Conservation (phyloP, 495 filamentous ascomycete genomes). For the Talaromyces nanjingensis region DNA sequence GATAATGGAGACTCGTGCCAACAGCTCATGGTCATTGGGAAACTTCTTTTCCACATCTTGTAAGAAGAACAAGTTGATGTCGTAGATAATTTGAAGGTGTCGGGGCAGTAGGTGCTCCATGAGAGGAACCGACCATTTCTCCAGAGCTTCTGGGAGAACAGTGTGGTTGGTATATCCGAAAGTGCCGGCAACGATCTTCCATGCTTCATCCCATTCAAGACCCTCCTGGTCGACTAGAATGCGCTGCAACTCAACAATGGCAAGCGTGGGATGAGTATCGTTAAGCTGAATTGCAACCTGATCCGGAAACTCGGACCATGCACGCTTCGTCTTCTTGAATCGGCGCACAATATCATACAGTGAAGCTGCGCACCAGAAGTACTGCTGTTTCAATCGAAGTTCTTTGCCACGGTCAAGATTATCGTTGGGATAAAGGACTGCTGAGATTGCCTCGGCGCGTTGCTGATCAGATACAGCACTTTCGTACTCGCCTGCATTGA, state of each 20-base stretch:
- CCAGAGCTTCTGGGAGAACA: constrained; percentile 89
- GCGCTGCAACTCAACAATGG: constrained; percentile 89
- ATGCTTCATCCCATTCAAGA: constrained; percentile 89
- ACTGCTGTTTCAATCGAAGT: constrained; percentile 95
- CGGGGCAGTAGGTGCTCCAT: constrained; percentile 88
- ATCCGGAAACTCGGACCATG: constrained; percentile 88
- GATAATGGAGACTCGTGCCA: constrained; percentile 84
- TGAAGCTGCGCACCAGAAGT: constrained; percentile 99
- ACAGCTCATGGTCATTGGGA: constrained; percentile 80
- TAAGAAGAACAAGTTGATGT: constrained; percentile 92
- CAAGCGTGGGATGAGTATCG: constrained; percentile 94
- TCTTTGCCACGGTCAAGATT: constrained; percentile 96
- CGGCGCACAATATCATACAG: constrained; percentile 91
- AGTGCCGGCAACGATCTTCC: constrained; percentile 67
- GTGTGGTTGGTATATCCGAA: constrained; percentile 99
- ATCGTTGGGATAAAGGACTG: constrained; percentile 95
- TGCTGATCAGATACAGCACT: constrained; percentile 95
- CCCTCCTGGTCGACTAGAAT: constrained; percentile 87
- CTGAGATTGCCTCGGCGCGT: constrained; percentile 93
- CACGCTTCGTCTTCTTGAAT: constrained; percentile 92
- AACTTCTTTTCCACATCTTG: constrained; percentile 83
- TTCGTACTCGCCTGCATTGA: constrained; percentile 97
- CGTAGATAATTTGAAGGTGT: constrained; percentile 96
- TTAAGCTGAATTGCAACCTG: constrained; percentile 97
- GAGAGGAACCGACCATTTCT: constrained; percentile 96